A percentile compares a stretch with the other conserved stretches of the same genome.
These are phyloP conservation scores for Agrocybe chaxingu DNA, from an alignment of 768 basidiomycete species.

Conservation along the genomic window DNA sequence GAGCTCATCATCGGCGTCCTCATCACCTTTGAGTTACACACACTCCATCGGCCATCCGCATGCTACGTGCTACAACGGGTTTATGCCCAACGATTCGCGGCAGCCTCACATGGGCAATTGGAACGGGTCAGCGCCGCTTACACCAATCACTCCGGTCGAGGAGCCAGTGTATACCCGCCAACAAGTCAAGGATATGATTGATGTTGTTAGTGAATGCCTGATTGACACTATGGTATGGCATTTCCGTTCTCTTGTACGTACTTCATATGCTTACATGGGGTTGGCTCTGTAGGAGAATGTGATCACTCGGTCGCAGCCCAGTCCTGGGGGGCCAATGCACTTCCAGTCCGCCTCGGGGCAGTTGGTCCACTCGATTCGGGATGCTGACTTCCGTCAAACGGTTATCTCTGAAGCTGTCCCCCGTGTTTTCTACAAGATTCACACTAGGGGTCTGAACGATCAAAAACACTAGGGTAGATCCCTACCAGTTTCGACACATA, in stretches of 20 bases:
- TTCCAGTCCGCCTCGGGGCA: conserved; percentile 16
- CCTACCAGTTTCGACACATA: too few relatives aligned
- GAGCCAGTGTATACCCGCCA: conserved; percentile 27
- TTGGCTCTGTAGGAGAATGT: conserved; percentile 17
- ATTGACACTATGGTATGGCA: conserved; percentile 24
- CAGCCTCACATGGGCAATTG: conserved; percentile 11
- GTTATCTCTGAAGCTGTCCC: conserved; percentile 22
- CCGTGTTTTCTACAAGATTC: conserved; percentile 21
- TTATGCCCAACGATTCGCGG: conserved; percentile 7
- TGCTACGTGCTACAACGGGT: conserved; percentile 9
- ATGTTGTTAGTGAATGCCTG: conserved; percentile 25
- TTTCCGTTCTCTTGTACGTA: neutral
- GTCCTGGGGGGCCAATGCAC: conserved; percentile 5
- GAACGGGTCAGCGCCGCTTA: conserved; percentile 10
- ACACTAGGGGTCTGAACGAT: conserved; percentile 11
- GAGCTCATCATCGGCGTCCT: conserved; percentile 24
- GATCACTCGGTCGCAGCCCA: conserved; percentile 12
- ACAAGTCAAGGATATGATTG: conserved; percentile 28
- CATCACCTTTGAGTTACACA: conserved; percentile 20
- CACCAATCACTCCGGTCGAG: conserved; percentile 13
- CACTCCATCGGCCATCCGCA: conserved; percentile 17
- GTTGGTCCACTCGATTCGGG: conserved; percentile 16
- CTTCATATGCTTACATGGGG: neutral
- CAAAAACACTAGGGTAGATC: conserved; percentile 5
- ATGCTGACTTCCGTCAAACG: conserved; percentile 20